phyloP scores from a whole-genome alignment of 164 flowering plant species.

The Piper betle region DNA sequence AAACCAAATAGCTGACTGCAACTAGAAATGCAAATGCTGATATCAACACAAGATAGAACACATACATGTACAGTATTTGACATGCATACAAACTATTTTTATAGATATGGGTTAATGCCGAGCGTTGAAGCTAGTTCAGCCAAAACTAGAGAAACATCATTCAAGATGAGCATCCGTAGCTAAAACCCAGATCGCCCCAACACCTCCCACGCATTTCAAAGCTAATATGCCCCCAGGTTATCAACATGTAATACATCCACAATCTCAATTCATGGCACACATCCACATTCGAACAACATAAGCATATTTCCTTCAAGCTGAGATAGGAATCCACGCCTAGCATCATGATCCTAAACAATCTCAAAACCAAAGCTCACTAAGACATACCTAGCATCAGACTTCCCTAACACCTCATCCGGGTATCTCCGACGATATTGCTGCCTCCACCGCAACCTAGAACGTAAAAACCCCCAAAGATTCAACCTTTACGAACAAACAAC shows the following conservation, averaged over 20 bases:
- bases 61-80: no score
- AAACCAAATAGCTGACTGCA: no score
- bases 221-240: not conserved
- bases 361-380: not conserved
- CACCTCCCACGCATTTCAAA: not conserved
- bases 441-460: conserved; percentile 59
- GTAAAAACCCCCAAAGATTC: not conserved
- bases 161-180: not conserved
- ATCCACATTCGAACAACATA: no score
- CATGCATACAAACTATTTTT: no score
- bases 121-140: no score
- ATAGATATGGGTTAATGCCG: no score
- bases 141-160: not conserved
- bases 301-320: no score
- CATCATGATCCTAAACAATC: no score
- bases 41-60: no score
- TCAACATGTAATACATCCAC: no score
- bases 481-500: not conserved
- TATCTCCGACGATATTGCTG: conserved; percentile 71
- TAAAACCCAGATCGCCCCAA: not conserved
- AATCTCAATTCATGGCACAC: no score
- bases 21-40: no score
- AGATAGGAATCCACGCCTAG: not conserved
- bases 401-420: conserved; percentile 64
- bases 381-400: conserved; percentile 51